A percentile compares a stretch with the other conserved stretches of the same genome.
phyloP scores from a whole-genome alignment of 2,329 filamentous ascomycete species.

The Xylariaceae sp. region DNA sequence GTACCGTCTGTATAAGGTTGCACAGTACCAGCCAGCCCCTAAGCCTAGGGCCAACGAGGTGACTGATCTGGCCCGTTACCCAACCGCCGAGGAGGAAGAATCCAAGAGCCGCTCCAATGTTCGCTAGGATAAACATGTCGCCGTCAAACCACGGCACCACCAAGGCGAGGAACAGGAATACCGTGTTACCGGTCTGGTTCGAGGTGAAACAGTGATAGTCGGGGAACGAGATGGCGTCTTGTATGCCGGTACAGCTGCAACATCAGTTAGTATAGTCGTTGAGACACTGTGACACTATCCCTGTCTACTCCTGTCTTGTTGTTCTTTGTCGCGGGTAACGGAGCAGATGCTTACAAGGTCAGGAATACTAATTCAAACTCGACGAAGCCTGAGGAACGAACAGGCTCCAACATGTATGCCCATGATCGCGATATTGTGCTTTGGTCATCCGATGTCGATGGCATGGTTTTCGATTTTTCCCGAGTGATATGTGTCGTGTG shows the following conservation, averaged over 20 bases:
- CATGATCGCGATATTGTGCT: conserved; percentile 20
- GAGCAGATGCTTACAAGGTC: conserved; percentile 38
- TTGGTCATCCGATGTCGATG: not conserved
- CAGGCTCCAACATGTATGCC: conserved; percentile 28
- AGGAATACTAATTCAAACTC: conserved; percentile 47
- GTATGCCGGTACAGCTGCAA: conserved; percentile 47
- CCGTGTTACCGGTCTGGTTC: conserved; percentile 65
- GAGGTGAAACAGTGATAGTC: conserved; percentile 63
- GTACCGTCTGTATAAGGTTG: conserved; percentile 52
- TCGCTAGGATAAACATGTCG: conserved; percentile 49
- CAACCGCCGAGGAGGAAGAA: conserved; percentile 55
- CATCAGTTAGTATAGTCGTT: not conserved
- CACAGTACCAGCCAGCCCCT: conserved; percentile 53
- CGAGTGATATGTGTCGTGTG: not conserved
- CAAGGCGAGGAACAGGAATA: conserved; percentile 55
- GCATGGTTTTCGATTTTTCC: not conserved
- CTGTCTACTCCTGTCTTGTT: too few relatives aligned
- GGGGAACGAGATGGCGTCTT: conserved; percentile 59
- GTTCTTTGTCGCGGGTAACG: not conserved
- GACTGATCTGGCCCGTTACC: conserved; percentile 55
- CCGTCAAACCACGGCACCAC: conserved; percentile 46
- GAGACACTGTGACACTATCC: too few relatives aligned
- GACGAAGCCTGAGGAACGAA: conserved; percentile 40
- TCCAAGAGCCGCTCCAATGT: conserved; percentile 54
- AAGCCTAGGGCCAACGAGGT: conserved; percentile 48